Evolutionary conservation across 2,329 filamentous ascomycete genomes (phyloP).

Genomic region (Hypoxylon sp.): DNA sequence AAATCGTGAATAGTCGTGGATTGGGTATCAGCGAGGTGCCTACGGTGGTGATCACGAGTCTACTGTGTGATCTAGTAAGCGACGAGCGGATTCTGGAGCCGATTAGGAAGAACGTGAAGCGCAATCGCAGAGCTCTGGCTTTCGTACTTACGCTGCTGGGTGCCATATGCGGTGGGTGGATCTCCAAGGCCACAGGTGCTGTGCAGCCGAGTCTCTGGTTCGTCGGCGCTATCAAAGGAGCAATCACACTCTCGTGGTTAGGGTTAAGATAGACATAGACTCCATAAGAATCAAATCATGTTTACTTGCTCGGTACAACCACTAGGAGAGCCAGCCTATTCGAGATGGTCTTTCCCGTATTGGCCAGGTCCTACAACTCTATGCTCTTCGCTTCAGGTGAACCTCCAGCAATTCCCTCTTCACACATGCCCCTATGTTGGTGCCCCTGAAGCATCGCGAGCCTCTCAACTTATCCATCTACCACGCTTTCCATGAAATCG

Average conservation of each 20-base stretch:
- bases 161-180: constrained; percentile 64
- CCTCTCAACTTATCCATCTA: background rate
- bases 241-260: constrained; percentile 56
- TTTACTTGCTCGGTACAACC: background rate
- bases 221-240: constrained; percentile 61
- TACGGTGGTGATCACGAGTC: constrained; percentile 68
- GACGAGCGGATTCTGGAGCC: constrained; percentile 65
- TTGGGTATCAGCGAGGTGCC: constrained; percentile 70
- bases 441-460: background rate
- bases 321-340: background rate
- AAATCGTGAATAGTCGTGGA: constrained; percentile 67
- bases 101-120: constrained; percentile 62
- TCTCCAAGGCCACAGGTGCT: constrained; percentile 60
- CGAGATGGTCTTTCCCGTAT: no score
- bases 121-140: constrained; percentile 63
- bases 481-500: background rate
- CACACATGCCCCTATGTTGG: background rate
- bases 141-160: constrained; percentile 63
- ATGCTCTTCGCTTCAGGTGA: no score
- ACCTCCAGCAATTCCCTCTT: background rate
- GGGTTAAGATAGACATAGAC: background rate
- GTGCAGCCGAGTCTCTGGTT: constrained; percentile 63
- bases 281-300: background rate
- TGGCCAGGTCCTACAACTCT: no score
- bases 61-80: constrained; percentile 68